phyloP scores from a whole-genome alignment of 2,329 filamentous ascomycete genomes.

The Plectosphaerella cucumerina region DNA sequence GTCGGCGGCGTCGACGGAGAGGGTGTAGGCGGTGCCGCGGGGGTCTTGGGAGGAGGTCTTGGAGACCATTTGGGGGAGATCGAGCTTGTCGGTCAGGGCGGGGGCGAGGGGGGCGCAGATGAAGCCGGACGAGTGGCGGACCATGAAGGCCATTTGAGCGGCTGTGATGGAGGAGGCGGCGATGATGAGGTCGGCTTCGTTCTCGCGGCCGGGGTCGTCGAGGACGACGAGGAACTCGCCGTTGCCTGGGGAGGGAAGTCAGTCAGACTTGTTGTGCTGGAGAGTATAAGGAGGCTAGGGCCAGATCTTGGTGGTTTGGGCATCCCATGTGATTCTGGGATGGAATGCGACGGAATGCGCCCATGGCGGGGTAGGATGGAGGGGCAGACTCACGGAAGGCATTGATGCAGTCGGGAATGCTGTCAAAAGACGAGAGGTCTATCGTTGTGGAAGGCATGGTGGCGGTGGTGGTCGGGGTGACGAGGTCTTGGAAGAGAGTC shows the following conservation, averaged over 20 bases:
- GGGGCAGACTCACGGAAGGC: conserved; percentile 53
- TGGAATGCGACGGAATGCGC: conserved; percentile 3
- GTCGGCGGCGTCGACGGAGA: conserved; percentile 78
- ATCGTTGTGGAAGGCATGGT: conserved; percentile 49
- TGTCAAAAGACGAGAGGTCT: conserved; percentile 53
- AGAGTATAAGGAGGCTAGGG: no score
- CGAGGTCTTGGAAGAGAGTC: background rate
- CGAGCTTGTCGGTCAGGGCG: conserved; percentile 63
- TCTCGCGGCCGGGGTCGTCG: conserved; percentile 88
- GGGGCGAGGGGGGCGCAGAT: conserved; percentile 83
- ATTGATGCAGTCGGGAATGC: conserved; percentile 59
- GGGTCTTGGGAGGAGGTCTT: conserved; percentile 62
- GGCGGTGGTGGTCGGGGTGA: conserved; percentile 6
- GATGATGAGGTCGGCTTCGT: conserved; percentile 97
- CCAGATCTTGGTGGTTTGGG: background rate
- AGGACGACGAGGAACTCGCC: conserved; percentile 96
- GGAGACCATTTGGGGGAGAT: conserved; percentile 83
- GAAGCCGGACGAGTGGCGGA: conserved; percentile 85
- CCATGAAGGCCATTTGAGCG: conserved; percentile 92
- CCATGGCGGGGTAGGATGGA: conserved; percentile 2
- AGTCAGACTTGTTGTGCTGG: no score
- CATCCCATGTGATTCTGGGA: background rate
- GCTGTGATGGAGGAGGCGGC: conserved; percentile 80
- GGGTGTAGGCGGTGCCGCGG: conserved; percentile 87
- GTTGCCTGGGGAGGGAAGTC: conserved; percentile 46